Base-by-base conservation (phyloP, 805 yeast genomes). In the Schwanniomyces sp. region DNA sequence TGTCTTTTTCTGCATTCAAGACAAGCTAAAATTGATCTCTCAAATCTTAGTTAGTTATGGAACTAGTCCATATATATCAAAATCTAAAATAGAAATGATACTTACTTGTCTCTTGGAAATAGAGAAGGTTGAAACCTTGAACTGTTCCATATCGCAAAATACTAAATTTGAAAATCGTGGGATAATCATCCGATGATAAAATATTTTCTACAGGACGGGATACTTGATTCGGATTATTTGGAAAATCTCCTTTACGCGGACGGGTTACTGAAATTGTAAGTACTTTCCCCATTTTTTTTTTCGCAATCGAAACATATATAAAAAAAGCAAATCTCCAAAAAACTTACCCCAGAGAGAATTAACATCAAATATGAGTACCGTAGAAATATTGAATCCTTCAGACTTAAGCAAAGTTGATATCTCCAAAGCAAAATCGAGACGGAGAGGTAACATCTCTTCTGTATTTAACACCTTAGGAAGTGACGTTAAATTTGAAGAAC, bases 381-480 rank as follows among this genome's bases (percentile, higher is more conserved):
- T 28, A 8, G 46, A 37, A 43, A 12, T 27, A 12, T 8, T 6
- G 5, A 14, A 14, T 16, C 29, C 37, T 17, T 16, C 42, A 41
- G 3, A 32, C 3, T 32, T 26, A 30, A 43, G 11, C 4, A 3
- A 32, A 43, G 45, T 34, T 17, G 55, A 51, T 36, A 29, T 51
- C 7, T 45, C 50, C 5, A 45, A 44, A 27, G 47, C 50, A 7
- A 45, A 47, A 14, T 52, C 24, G 7, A 49, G 48, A 34, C 40
- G 27, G 3, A 47, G 29, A 10, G 53, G 52, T 14, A 55, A 53
- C 32, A 53, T 53, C 16, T 51, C 56, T 5, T 44, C 53, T 4
- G 51, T 47, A 4, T 51, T 53, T 29, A 32, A 44, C 12, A 44
- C 56, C 4, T 32, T 32, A 16, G 21, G 36, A 14, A 21, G 36